A percentile compares a stretch with the other conserved stretches of the same genome.
Conservation (phyloP, 139 green algal species). For the Asterochloris sp. region DNA sequence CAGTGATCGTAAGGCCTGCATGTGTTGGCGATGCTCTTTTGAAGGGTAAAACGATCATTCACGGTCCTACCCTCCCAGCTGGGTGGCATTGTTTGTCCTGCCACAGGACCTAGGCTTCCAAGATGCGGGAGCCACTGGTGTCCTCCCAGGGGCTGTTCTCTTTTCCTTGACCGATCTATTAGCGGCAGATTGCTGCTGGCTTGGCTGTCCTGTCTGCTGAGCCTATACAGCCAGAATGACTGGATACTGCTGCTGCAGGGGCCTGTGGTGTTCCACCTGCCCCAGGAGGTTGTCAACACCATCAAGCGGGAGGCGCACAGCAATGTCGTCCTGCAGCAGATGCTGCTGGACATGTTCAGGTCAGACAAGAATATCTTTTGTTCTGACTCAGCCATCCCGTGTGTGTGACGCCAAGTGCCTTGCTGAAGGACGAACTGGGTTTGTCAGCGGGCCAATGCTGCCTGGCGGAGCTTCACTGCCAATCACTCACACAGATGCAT, state of each 20-base stretch:
- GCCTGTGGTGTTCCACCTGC: constrained; percentile 34
- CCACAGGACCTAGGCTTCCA: no score
- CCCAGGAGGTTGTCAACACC: constrained; percentile 18
- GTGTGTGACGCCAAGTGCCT: not conserved
- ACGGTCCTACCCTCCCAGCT: no score
- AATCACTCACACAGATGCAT: not conserved
- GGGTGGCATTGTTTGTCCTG: no score
- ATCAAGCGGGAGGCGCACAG: constrained; percentile 11
- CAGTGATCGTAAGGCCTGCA: no score
- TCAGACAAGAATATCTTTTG: not conserved
- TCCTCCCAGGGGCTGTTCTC: no score
- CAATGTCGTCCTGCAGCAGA: constrained; percentile 12
- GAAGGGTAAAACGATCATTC: no score
- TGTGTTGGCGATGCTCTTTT: no score
- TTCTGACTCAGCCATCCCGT: not conserved
- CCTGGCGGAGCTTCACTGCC: not conserved
- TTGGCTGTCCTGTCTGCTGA: no score
- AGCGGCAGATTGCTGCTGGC: no score
- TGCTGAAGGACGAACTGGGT: not conserved
- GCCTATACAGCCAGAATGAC: no score
- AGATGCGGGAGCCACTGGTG: no score
- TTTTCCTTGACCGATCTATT: no score
- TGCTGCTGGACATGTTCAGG: constrained; percentile 27
- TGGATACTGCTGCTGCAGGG: constrained; percentile 14
- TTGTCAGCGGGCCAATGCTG: not conserved